Base-by-base conservation (phyloP, 495 filamentous ascomycete species). In the Aspergillus diversus region DNA sequence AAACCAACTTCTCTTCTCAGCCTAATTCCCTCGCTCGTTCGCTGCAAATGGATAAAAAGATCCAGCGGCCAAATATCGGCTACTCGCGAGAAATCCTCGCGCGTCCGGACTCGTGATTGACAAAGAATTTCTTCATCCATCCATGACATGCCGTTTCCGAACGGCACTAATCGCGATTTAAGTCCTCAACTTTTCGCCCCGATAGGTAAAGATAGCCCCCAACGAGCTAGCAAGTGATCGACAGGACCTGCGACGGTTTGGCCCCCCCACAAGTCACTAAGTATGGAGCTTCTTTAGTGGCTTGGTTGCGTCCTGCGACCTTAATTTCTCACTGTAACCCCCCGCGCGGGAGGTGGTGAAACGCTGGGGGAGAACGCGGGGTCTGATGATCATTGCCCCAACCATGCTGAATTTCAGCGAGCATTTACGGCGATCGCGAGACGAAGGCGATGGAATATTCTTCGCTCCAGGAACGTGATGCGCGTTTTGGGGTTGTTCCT, bases 351-450 rank as follows among this genome's bases (percentile, higher is more conserved):
- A 11, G 39, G 5, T 43, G 39, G 39, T 43, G 39, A 43, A 43
- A 43, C 39, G n/a, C 39, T 4, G n/a, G 39, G n/a, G 11, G 47
- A 17, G 47, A 17, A 50, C 16, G 33, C 16, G 31, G 42, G 39
- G 57, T 51, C 39, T 49, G 57, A 34, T 15, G 57, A 59, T 59
- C 32, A 16, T 21, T 21, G n/a, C 47, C 47, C 5, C 16, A 49
- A 49, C 17, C 46, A 49, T 21, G 7, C 15, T n/a, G 4, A n/a
- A 5, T 12, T 33, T 33, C 33, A 59, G 57, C 57, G 57, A 59
- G 31, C 7, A 59, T 59, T 59, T 58, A 50, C 57, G 54, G 32
- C 57, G 43, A 49, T 34, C 21, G 33, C 32, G 17, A 33, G 12
- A n/a, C 34, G 56, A 37, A 33, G 39, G 39, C n/a, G 11, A 43